A percentile compares a stretch with the other conserved stretches of the same genome.
These are phyloP conservation scores for Penicillium sp. DNA, from an alignment of 2,329 filamentous ascomycete genomes.

Conservation along the genomic window DNA sequence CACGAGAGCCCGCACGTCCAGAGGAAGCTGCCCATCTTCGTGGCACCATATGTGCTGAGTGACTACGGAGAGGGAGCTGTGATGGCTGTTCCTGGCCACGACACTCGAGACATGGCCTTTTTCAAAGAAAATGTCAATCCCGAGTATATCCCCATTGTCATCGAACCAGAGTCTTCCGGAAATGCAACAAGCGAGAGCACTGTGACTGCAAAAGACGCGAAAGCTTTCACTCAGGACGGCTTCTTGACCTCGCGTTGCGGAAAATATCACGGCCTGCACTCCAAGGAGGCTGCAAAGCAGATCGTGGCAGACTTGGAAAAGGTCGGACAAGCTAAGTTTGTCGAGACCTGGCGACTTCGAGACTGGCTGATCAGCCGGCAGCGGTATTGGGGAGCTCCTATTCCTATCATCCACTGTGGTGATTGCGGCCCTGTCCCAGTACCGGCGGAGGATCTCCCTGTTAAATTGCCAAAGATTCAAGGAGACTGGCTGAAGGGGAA, in stretches of 20 bases:
- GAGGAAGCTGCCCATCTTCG: slow-evolving; percentile 70
- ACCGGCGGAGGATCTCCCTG: slow-evolving; percentile 73
- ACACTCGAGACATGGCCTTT: slow-evolving; percentile 75
- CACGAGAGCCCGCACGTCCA: slow-evolving; percentile 46
- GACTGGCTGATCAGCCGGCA: slow-evolving; percentile 95
- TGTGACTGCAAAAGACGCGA: slow-evolving; percentile 44
- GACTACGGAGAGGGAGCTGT: slow-evolving; percentile 86
- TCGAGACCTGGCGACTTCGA: slow-evolving; percentile 75
- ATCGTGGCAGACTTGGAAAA: slow-evolving; percentile 57
- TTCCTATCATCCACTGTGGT: slow-evolving; percentile 81
- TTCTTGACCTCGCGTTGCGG: slow-evolving; percentile 68
- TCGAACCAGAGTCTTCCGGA: slow-evolving; percentile 49
- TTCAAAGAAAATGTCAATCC: slow-evolving; percentile 70
- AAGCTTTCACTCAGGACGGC: slow-evolving; percentile 66
- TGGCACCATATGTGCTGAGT: slow-evolving; percentile 80
- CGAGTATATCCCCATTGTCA: slow-evolving; percentile 64
- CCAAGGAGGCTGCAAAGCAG: slow-evolving; percentile 61
- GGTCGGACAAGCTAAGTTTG: slow-evolving; percentile 60
- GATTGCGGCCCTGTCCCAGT: slow-evolving; percentile 79
- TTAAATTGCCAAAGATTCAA: slow-evolving; percentile 70
- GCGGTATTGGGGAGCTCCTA: slow-evolving; percentile 87
- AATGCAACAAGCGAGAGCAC: slow-evolving; percentile 17
- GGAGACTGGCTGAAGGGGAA: slow-evolving; percentile 69
- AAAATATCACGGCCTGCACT: slow-evolving; percentile 64
- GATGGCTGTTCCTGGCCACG: slow-evolving; percentile 90